phyloP scores from a whole-genome alignment of 257 asterid genomes.

The Nemophila menziesii region DNA sequence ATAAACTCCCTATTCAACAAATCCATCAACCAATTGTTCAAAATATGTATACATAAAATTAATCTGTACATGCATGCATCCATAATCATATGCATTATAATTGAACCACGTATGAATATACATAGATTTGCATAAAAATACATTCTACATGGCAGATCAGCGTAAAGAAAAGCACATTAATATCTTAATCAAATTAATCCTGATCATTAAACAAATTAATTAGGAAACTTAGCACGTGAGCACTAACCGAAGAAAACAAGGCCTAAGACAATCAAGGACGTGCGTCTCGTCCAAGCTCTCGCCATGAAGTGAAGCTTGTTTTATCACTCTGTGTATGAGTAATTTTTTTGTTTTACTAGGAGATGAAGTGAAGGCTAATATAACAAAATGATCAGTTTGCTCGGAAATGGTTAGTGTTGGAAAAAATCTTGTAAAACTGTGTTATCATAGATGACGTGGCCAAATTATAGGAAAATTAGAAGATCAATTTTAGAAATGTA shows the following conservation, averaged over 20 bases:
- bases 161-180: no score
- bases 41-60: background rate
- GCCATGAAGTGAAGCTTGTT: conserved; percentile 39
- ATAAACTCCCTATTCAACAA: conserved; percentile 36
- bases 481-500: no score
- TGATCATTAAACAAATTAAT: background rate
- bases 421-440: conserved; percentile 1
- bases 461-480: background rate
- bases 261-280: conserved; percentile 32
- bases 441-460: conserved; percentile 20
- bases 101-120: no score
- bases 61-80: no score
- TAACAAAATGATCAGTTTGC: background rate
- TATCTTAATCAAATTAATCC: no score
- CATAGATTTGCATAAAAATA: background rate
- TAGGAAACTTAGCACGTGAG: background rate
- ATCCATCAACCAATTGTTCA: conserved; percentile 6
- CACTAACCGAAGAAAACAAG: conserved; percentile 46
- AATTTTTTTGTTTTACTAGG: no score
- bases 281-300: conserved; percentile 37
- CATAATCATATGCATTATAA: background rate
- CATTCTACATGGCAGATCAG: no score
- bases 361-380: background rate
- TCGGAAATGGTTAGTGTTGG: background rate
- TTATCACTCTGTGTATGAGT: background rate